These are phyloP conservation scores for Hirschioporus abietinus DNA, from an alignment of 768 basidiomycete species.

Conservation along the genomic window DNA sequence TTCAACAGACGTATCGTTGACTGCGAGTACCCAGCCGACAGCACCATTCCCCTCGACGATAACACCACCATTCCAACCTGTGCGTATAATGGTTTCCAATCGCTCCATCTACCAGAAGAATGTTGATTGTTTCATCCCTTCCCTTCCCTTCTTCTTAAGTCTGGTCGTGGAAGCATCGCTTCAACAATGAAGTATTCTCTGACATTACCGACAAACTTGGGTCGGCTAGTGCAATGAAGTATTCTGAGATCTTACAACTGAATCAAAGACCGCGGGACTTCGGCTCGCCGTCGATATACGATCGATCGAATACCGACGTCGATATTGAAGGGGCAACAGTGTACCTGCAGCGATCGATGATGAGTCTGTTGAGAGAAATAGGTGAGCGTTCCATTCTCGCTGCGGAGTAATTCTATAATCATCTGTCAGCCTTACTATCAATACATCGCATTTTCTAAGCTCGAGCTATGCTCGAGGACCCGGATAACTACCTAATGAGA, in stretches of 20 bases:
- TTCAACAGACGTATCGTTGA: not conserved
- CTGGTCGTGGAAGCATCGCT: constrained; percentile 56
- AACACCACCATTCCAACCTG: not conserved
- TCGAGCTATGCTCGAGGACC: constrained; percentile 64
- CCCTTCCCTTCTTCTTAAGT: constrained; percentile 30
- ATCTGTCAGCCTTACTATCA: constrained; percentile 46
- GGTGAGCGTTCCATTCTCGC: not conserved
- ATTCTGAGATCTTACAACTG: constrained; percentile 59
- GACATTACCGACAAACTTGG: constrained; percentile 58
- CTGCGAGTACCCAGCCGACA: not conserved
- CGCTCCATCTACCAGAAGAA: no score
- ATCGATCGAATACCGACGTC: not conserved
- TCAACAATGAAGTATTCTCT: constrained; percentile 60
- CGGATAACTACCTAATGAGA: constrained; percentile 53
- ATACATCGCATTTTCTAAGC: constrained; percentile 68
- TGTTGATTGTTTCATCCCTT: not conserved
- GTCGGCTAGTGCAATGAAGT: constrained; percentile 58
- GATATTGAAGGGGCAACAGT: not conserved
- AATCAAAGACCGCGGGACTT: constrained; percentile 67
- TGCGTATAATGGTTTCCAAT: no score
- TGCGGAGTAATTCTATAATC: no score
- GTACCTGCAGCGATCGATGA: not conserved
- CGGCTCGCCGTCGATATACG: constrained; percentile 10
- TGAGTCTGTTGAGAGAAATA: not conserved
- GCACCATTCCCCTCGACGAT: not conserved